Percentiles rank a stretch among this genome's conserved stretches.
Conservation (phyloP, 2,329 filamentous ascomycete species). For the Trichoderma lentiforme region DNA sequence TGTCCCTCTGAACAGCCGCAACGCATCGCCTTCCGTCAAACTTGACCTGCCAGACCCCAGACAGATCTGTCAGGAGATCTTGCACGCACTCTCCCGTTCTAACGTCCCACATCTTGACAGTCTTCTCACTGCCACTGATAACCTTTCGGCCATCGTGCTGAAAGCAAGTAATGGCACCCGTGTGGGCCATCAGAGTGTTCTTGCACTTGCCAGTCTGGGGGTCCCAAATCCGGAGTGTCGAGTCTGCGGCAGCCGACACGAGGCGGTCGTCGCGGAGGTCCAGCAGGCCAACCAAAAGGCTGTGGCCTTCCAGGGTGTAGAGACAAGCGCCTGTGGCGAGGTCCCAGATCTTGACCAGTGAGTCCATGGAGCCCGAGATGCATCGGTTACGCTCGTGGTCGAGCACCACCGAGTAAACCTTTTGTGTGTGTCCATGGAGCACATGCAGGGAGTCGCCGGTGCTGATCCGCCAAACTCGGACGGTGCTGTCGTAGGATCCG, state of each 20-base stretch:
- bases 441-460: conserved; percentile 85
- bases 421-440: conserved; percentile 81
- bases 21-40: conserved; percentile 96
- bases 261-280: conserved; percentile 86
- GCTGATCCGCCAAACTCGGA: conserved; percentile 95
- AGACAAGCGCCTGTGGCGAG: conserved; percentile 80
- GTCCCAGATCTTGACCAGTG: conserved; percentile 96
- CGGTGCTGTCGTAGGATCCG: conserved; percentile 92
- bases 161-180: conserved; percentile 96
- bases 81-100: conserved; percentile 87
- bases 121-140: conserved; percentile 92
- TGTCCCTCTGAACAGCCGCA: conserved; percentile 89
- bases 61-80: conserved; percentile 87
- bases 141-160: conserved; percentile 97
- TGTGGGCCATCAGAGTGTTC: conserved; percentile 86
- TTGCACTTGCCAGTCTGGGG: conserved; percentile 89
- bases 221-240: conserved; percentile 94
- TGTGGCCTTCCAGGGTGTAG: conserved; percentile 89
- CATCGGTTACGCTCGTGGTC: conserved; percentile 90
- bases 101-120: conserved; percentile 98
- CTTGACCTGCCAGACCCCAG: conserved; percentile 98
- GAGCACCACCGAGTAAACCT: conserved; percentile 95
- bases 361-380: conserved; percentile 98
- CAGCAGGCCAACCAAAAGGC: conserved; percentile 84
- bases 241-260: conserved; percentile 93